phyloP scores from a whole-genome alignment of 1,139 yeast species.

The Williopsis jadinii region DNA sequence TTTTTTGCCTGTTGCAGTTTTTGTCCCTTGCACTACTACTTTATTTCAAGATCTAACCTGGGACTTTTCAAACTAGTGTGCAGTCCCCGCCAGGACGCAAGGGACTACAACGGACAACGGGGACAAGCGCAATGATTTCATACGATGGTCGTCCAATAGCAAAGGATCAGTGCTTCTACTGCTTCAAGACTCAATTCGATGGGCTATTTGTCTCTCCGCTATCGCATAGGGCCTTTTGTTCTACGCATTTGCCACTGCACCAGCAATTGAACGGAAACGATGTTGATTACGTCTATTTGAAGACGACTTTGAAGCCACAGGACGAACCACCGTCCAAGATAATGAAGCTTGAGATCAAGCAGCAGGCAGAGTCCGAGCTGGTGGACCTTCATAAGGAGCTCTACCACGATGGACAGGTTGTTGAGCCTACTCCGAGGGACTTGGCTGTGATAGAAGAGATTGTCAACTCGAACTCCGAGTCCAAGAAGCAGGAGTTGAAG shows the following conservation, averaged over 20 bases:
- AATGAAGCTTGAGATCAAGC: conserved; percentile 68
- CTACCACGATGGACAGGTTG: conserved; percentile 9
- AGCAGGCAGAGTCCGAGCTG: conserved; percentile 60
- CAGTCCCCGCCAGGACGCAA: too few relatives aligned
- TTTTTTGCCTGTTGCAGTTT: too few relatives aligned
- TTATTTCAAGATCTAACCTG: too few relatives aligned
- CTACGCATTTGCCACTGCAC: conserved; percentile 45
- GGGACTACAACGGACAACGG: too few relatives aligned
- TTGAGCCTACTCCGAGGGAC: conserved; percentile 1
- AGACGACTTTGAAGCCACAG: conserved; percentile 29
- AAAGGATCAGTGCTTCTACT: conserved; percentile 81
- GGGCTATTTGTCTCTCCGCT: conserved; percentile 72
- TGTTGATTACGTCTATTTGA: conserved; percentile 46
- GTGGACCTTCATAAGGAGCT: conserved; percentile 39
- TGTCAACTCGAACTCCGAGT: conserved; percentile 57
- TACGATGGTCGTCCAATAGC: conserved; percentile 33
- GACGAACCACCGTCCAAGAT: conserved; percentile 35
- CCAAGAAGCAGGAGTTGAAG: conserved; percentile 63
- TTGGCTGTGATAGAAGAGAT: conserved; percentile 37
- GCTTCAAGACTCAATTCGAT: conserved; percentile 68
- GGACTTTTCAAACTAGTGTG: too few relatives aligned
- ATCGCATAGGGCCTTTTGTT: conserved; percentile 61
- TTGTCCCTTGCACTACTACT: too few relatives aligned
- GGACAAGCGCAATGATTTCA: too few relatives aligned
- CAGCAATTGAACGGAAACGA: conserved; percentile 41